Conservation (phyloP, 257 asterid species). For the Penstemon newberryi region DNA sequence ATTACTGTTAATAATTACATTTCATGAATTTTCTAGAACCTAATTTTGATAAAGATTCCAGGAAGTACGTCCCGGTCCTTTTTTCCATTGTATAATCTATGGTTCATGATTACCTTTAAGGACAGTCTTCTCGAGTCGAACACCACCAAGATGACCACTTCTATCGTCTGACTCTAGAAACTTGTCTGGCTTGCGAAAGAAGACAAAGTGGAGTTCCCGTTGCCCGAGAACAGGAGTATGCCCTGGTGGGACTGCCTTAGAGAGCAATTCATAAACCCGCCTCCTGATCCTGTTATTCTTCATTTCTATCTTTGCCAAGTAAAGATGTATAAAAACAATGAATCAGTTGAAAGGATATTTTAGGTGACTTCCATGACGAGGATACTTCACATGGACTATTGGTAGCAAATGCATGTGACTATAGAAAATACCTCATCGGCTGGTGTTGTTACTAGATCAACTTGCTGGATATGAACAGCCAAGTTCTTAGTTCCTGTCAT, state of each 20-base stretch:
- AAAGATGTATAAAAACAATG: slow-evolving; percentile 25
- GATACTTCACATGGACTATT: neutral
- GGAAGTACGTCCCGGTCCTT: neutral
- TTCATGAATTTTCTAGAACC: neutral
- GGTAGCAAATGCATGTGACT: slow-evolving; percentile 14
- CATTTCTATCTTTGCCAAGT: slow-evolving; percentile 72
- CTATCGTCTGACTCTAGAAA: slow-evolving; percentile 55
- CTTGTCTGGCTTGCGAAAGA: slow-evolving; percentile 78
- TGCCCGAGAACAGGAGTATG: slow-evolving; percentile 39
- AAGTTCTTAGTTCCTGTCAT: slow-evolving; percentile 71
- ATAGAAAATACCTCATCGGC: slow-evolving; percentile 71
- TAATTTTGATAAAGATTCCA: neutral
- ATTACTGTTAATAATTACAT: neutral
- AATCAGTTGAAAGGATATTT: slow-evolving; percentile 19
- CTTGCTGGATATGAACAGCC: slow-evolving; percentile 47
- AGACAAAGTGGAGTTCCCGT: slow-evolving; percentile 84
- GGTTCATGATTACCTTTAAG: slow-evolving; percentile 51
- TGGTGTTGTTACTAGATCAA: slow-evolving; percentile 62
- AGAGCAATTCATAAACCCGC: slow-evolving; percentile 82
- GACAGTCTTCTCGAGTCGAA: slow-evolving; percentile 73
- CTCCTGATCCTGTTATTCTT: slow-evolving; percentile 79
- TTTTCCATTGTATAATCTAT: neutral
- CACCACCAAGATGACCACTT: slow-evolving; percentile 61
- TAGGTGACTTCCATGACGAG: neutral
- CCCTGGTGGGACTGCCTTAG: slow-evolving; percentile 61